Percentiles rank a stretch among this genome's conserved stretches.
phyloP scores from a whole-genome alignment of 768 basidiomycete genomes.

The Calocybe cyanea region DNA sequence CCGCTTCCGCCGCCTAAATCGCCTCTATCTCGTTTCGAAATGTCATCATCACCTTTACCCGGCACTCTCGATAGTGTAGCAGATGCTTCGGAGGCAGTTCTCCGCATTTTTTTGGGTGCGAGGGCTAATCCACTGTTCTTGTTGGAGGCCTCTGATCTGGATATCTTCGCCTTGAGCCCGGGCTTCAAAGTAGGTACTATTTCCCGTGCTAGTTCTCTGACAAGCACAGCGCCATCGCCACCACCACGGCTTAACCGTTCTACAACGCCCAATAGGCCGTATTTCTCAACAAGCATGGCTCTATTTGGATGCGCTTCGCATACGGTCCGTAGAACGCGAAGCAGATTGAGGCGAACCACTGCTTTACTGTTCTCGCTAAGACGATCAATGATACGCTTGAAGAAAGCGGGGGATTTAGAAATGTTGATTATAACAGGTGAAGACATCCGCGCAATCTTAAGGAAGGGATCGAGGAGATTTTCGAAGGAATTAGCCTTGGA shows the following conservation, averaged over 20 bases:
- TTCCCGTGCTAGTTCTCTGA: conserved; percentile 84
- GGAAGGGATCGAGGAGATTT: conserved; percentile 85
- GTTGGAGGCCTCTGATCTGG: conserved; percentile 18
- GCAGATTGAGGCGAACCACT: conserved; percentile 84
- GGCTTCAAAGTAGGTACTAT: conserved; percentile 77
- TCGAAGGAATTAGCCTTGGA: conserved; percentile 91
- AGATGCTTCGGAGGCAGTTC: conserved; percentile 69
- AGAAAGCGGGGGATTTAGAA: conserved; percentile 75
- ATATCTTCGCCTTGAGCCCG: conserved; percentile 40
- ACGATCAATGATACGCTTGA: conserved; percentile 83
- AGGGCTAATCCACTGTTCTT: conserved; percentile 28
- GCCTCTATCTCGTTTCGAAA: conserved; percentile 4
- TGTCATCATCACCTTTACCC: conserved; percentile 13
- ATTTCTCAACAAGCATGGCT: conserved; percentile 75
- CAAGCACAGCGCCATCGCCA: conserved; percentile 84
- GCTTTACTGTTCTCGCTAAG: conserved; percentile 71
- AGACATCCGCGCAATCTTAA: conserved; percentile 88
- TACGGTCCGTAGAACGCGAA: conserved; percentile 79
- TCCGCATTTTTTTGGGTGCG: conserved; percentile 62
- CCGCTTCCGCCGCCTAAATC: conserved; percentile 7
- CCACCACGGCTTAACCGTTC: conserved; percentile 69
- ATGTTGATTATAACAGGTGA: conserved; percentile 69
- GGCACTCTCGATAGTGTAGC: conserved; percentile 23
- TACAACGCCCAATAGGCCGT: conserved; percentile 79
- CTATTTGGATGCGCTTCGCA: conserved; percentile 91